Base-by-base conservation (phyloP, 805 yeast species). In the Sugiyamaella americana region DNA sequence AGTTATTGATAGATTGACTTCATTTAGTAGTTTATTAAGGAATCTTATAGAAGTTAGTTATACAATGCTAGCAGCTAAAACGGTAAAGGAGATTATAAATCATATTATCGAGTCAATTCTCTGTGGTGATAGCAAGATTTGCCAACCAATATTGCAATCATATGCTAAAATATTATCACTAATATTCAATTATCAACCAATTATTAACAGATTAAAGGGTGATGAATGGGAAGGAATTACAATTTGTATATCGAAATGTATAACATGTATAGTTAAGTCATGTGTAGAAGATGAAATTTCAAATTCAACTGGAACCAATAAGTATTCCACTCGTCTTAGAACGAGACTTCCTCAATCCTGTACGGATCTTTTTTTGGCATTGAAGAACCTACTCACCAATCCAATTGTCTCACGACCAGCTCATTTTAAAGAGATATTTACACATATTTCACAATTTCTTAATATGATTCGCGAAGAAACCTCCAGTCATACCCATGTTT, bases 111-210 rank as follows among this genome's bases (percentile, higher is more conserved):
- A 47, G 20, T 42, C n/a, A 22, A 17, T 35, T 5, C 34, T 18
- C 3, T n/a, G 30, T 19, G 43, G 30, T 4, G 20, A 10, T 2
- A 13, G 13, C 32, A 26, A 26, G 32, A 8, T 53, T 16, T 41
- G 48, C 22, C 40, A 40, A 22, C 58, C 58, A 3, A 18, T 58
- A 20, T 36, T 47, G 17, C 29, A 42, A 13, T 47, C 51, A 18
- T 58, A 53, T n/a, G 17, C 53, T 6, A 51, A 50, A 20, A 38
- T 50, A 8, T 35, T 56, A 21, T 30, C 38, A 16, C 22, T 39
- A 3, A 22, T 58, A 18, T 54, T 52, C 40, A 30, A 42, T 16
- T 46, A 53, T 19, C 24, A 54, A 3, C 52, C 58, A 2, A 55
- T 55, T 21, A 37, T 58, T 4, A 59, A 58, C 29, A 57, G 46